Evolutionary conservation across 257 asterid species (phyloP), one percentile per base, ranked within the genome.

Genomic region (Plectranthus barbatus): DNA sequence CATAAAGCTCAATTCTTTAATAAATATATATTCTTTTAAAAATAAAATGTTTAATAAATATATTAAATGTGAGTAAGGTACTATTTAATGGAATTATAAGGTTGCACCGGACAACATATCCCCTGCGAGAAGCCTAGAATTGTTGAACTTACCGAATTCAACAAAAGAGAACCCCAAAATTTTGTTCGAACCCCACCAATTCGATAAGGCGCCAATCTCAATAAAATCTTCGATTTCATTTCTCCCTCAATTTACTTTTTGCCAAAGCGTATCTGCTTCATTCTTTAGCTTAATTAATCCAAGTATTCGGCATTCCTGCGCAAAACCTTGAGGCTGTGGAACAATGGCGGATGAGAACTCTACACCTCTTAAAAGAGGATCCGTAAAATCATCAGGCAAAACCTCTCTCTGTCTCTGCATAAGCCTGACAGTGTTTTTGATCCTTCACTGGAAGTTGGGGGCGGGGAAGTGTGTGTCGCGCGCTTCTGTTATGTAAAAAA

Each of bases 311-410:
- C 46, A 42, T 62, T 53, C 52, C 33, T 12, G 60, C 47, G 39
- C n/a, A 23, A 14, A n/a, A 61, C 65, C 72, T 64, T 26, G 36
- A 48, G 69, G 2, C 21, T 67, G 72, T 51, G 60, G 5, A 46
- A 39, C 34, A 40, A 88, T 88, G 98, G 93, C 95, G 29, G 96
- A 88, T 39, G 95, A 86, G 62, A 62, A 76, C 71, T 74, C 77
- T 48, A 66, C 74, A 21, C 72, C 94, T 48, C 82, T 62, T 12
- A 86, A 75, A 74, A 76, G 98, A 80, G 90, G 72, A 48, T 77
- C 95, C 68, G 74, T 86, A 52, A 91, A 91, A 64, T 74, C 89
- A 61, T 78, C 98, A 81, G 98, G 96, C 65, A 80, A 74, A 14
- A 7, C 5, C 34, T 37, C 10, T 20, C 4, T 26, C 19, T 18